phyloP scores from a whole-genome alignment of 2,329 filamentous ascomycete genomes.

The Pseudogymnoascus sp. region DNA sequence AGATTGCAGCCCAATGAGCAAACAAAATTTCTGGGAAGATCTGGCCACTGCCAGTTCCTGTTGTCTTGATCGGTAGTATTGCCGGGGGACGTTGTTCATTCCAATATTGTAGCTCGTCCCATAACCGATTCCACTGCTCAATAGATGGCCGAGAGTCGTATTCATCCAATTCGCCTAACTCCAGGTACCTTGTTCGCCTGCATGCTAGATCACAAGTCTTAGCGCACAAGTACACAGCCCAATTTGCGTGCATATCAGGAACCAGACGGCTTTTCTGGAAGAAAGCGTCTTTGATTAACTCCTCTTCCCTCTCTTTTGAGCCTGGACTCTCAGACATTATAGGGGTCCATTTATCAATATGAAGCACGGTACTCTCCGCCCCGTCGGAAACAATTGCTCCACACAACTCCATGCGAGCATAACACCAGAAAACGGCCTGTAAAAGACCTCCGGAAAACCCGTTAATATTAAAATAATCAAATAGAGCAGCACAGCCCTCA shows the following conservation, averaged over 20 bases:
- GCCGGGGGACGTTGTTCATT: conserved; percentile 40
- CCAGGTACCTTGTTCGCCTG: conserved; percentile 42
- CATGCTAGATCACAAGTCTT: conserved; percentile 46
- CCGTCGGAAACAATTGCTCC: conserved; percentile 47
- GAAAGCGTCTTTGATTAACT: conserved; percentile 16
- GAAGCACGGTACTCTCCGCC: conserved; percentile 43
- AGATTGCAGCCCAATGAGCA: conserved; percentile 49
- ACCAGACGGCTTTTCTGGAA: conserved; percentile 24
- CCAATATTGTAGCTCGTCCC: conserved; percentile 47
- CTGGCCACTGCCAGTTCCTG: conserved; percentile 31
- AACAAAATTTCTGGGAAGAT: conserved; percentile 50
- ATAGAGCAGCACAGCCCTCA: conserved; percentile 49
- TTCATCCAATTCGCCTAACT: conserved; percentile 42
- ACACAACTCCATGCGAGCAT: conserved; percentile 51
- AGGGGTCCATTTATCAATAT: conserved; percentile 44
- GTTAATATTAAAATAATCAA: conserved; percentile 45
- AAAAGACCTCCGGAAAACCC: conserved; percentile 42
- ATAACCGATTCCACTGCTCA: conserved; percentile 43
- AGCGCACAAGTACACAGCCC: conserved; percentile 51
- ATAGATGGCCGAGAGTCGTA: conserved; percentile 37
- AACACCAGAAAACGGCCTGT: conserved; percentile 53
- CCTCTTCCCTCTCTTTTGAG: neutral
- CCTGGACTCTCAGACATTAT: conserved; percentile 19
- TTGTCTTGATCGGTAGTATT: conserved; percentile 40
- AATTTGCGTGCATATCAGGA: conserved; percentile 54